Percentiles rank a stretch among this genome's conserved stretches.
Evolutionary conservation across 345 rosid genomes (phyloP).

Genomic region (Hibiscus tridactylites): DNA sequence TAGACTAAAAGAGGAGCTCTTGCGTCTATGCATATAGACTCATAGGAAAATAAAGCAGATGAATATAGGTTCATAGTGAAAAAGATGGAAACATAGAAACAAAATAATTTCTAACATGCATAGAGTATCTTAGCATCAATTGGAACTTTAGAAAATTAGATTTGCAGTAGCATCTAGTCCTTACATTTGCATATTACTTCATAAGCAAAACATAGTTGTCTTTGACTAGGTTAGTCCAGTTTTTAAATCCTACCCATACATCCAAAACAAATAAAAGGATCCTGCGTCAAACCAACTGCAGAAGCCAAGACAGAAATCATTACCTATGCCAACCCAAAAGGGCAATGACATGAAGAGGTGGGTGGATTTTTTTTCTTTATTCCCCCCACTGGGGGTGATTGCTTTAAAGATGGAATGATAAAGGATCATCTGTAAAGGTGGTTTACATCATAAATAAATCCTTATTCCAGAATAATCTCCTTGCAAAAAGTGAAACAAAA

Average conservation of each 20-base stretch:
- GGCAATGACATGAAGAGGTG: neutral
- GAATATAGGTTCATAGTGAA: neutral
- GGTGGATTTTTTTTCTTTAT: neutral
- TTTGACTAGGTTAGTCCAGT: neutral
- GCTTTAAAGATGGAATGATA: neutral
- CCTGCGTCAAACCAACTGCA: neutral
- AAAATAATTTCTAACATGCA: neutral
- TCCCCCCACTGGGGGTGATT: neutral
- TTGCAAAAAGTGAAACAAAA: neutral
- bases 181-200: neutral
- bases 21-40: neutral
- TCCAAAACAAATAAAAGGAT: neutral
- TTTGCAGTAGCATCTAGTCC: neutral
- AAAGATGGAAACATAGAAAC: neutral
- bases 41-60: neutral
- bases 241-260: neutral
- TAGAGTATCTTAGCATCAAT: neutral
- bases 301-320: neutral
- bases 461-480: neutral
- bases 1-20: neutral
- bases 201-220: neutral
- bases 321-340: neutral
- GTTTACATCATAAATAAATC: neutral
- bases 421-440: neutral
- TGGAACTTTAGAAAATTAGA: neutral